These are phyloP conservation scores for Thamnidium elegans DNA, from an alignment of 192 early-diverging fungal species.

Conservation along the genomic window DNA sequence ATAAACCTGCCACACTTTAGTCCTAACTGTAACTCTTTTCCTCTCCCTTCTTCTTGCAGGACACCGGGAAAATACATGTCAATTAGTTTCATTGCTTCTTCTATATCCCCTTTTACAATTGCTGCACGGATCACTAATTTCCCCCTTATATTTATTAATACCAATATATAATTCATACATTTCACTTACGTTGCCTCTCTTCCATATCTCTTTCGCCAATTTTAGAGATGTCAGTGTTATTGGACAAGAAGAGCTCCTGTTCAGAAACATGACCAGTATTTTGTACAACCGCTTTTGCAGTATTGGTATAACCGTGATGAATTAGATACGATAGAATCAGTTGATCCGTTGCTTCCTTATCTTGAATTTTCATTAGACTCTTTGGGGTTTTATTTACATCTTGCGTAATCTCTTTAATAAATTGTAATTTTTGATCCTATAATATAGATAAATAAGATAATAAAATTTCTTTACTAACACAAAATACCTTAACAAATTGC, in stretches of 20 bases:
- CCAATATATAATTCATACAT: background rate
- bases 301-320: slow-evolving; percentile 79
- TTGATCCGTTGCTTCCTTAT: slow-evolving; percentile 41
- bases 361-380: background rate
- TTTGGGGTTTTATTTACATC: background rate
- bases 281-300: slow-evolving; percentile 62
- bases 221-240: background rate
- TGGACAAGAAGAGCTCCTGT: background rate
- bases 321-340: slow-evolving; percentile 80
- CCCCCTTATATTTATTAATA: slow-evolving; percentile 2
- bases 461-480: too few relatives aligned
- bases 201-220: slow-evolving; percentile 7
- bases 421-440: slow-evolving; percentile 13
- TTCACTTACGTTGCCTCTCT: background rate
- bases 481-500: slow-evolving; percentile 53
- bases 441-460: background rate
- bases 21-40: slow-evolving; percentile 56
- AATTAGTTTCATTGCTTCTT: slow-evolving; percentile 62
- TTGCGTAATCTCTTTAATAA: slow-evolving; percentile 9
- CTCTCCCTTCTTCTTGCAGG: slow-evolving; percentile 53
- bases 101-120: slow-evolving; percentile 73
- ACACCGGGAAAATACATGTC: slow-evolving; percentile 67
- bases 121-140: slow-evolving; percentile 41
- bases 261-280: slow-evolving; percentile 4
- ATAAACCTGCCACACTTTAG: slow-evolving; percentile 86